A percentile compares a stretch with the other conserved stretches of the same genome.
Evolutionary conservation across 306 rosid species (phyloP).

Genomic region (Quercus dentata): DNA sequence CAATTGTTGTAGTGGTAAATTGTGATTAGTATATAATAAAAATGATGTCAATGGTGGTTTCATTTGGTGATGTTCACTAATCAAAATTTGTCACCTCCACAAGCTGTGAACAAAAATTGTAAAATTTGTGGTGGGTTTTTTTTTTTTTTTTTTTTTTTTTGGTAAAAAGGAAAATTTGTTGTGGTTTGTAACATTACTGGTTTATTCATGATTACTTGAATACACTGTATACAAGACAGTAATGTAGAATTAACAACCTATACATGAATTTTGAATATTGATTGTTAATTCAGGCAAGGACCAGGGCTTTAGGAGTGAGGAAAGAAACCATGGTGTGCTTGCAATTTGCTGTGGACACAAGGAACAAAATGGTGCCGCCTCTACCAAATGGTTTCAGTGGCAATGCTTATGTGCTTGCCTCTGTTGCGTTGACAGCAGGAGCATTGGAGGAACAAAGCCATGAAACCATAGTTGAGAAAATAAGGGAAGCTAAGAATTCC

Average conservation of each 20-base stretch:
- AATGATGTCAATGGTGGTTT: too few relatives aligned
- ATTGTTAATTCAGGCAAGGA: constrained; percentile 45
- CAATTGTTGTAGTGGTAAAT: too few relatives aligned
- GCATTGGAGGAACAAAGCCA: constrained; percentile 40
- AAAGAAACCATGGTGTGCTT: constrained; percentile 58
- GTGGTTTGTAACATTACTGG: too few relatives aligned
- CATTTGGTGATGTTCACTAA: too few relatives aligned
- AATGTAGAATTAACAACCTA: not conserved
- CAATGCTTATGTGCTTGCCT: constrained; percentile 72
- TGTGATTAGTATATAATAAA: too few relatives aligned
- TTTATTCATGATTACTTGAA: not conserved
- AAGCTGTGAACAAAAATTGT: too few relatives aligned
- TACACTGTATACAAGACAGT: not conserved
- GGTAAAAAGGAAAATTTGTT: too few relatives aligned
- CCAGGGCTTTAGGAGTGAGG: constrained; percentile 43
- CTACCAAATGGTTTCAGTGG: constrained; percentile 64
- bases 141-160: too few relatives aligned
- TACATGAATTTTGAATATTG: not conserved
- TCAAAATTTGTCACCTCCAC: too few relatives aligned
- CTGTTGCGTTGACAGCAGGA: constrained; percentile 45
- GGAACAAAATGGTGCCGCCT: constrained; percentile 54
- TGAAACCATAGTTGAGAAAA: constrained; percentile 37
- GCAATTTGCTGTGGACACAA: constrained; percentile 64
- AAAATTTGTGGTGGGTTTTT: too few relatives aligned
- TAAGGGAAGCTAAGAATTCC: constrained; percentile 52